Evolutionary conservation across 306 rosid genomes (phyloP).

Genomic region (Gillenia trifoliata): DNA sequence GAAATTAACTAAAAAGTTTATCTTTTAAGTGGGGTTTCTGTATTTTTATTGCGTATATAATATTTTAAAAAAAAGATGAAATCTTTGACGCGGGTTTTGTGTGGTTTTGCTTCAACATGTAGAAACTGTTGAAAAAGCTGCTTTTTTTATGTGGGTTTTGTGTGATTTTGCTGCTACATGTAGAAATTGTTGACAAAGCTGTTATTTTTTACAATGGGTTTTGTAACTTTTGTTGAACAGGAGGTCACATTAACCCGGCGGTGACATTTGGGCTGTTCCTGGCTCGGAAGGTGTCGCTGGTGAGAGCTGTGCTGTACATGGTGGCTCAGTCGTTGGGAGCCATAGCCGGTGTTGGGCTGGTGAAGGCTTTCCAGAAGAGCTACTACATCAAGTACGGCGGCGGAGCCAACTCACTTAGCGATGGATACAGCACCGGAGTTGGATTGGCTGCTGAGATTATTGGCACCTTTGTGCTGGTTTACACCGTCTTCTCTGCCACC

Average conservation of each 20-base stretch:
- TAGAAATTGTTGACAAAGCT: not conserved
- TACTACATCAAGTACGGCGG: constrained; percentile 51
- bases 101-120: not conserved
- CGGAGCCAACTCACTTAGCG: constrained; percentile 56
- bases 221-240: constrained; percentile 24
- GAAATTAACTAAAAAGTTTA: not conserved
- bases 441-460: constrained; percentile 86
- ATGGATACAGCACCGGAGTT: constrained; percentile 51
- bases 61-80: not conserved
- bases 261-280: constrained; percentile 60
- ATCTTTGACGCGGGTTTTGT: not conserved
- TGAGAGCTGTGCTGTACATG: constrained; percentile 75
- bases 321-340: constrained; percentile 93
- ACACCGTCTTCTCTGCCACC: constrained; percentile 63
- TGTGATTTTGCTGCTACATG: not conserved
- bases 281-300: constrained; percentile 90
- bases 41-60: not conserved
- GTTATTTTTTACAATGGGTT: not conserved
- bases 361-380: constrained; percentile 69
- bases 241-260: constrained; percentile 75
- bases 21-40: not conserved
- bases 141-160: not conserved
- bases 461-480: constrained; percentile 60
- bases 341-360: constrained; percentile 79
- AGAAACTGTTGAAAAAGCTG: not conserved